Percentiles rank a stretch among this genome's conserved stretches.
Conservation (phyloP, 2,329 filamentous ascomycete genomes). For the Phialophora macrospora region DNA sequence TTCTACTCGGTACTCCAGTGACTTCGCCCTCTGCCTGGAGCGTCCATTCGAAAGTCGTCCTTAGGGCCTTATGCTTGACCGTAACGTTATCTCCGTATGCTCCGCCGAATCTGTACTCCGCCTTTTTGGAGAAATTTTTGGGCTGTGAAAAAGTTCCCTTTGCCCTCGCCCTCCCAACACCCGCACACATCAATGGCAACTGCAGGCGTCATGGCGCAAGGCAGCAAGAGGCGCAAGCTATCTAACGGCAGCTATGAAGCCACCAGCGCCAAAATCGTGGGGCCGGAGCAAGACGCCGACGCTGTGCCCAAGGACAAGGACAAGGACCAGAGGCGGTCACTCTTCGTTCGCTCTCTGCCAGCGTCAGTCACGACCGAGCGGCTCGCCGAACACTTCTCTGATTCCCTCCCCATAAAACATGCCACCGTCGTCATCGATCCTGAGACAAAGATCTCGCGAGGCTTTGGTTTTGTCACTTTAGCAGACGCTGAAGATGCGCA, state of each 20-base stretch:
- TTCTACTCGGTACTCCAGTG: too few species aligned
- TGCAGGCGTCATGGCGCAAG: conserved; percentile 42
- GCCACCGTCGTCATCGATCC: conserved; percentile 89
- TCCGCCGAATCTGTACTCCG: neutral
- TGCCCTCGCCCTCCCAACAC: neutral
- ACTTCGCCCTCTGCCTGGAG: too few species aligned
- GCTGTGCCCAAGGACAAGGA: conserved; percentile 37
- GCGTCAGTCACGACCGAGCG: conserved; percentile 76
- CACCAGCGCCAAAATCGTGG: conserved; percentile 44
- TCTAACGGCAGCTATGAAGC: conserved; percentile 40
- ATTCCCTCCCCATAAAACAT: conserved; percentile 93
- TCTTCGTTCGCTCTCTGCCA: conserved; percentile 90
- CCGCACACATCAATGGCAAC: neutral
- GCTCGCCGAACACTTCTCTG: conserved; percentile 87
- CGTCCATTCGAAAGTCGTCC: neutral
- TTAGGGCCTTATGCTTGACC: neutral
- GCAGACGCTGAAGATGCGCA: conserved; percentile 89
- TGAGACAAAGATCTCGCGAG: conserved; percentile 82
- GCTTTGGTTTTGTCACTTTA: conserved; percentile 96
- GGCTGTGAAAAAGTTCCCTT: conserved; percentile 5
- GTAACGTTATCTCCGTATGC: neutral
- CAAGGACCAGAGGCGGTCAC: conserved; percentile 61
- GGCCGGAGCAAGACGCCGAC: conserved; percentile 35
- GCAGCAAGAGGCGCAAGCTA: conserved; percentile 46
- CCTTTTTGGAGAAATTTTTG: neutral